Evolutionary conservation across 2,329 filamentous ascomycete species (phyloP), one percentile per base, ranked within the genome.

Genomic region (Beauveria varroae): DNA sequence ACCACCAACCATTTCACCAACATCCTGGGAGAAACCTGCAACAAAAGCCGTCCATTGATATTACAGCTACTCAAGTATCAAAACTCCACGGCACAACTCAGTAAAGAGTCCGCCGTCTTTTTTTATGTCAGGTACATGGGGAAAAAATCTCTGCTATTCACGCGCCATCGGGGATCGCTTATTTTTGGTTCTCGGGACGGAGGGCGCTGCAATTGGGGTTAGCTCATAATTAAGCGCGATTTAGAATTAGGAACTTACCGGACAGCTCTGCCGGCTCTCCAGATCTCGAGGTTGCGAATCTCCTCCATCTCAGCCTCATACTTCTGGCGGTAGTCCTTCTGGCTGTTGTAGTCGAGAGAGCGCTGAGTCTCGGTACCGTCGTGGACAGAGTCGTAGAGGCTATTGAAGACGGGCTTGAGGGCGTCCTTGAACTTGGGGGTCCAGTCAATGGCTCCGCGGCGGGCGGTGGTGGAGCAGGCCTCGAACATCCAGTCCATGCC

Each of bases 401-500:
- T 85, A 82, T 97, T 93, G 86, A 99, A 99, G 75, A 99, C 89
- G 73, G 95, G 95, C 89, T 98, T 98, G 75, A 99, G 86, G 75
- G 90, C 92, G 70, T 93, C 90, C 90, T 97, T 97, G 91, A 99
- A 99, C 76, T 85, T 85, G 78, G 88, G 88, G 76, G 89, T 93
- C 95, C 95, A 99, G 86, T 99, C 95, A 76, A 99, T 96, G 80
- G 95, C 95, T 79, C 95, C 95, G 75, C 95, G 93, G 74, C 95
- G 91, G 74, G 95, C 95, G 63, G 95, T 99, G 75, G 95, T 99
- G 66, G 93, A 98, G 90, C 95, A 99, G 69, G 95, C 95, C 77
- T 93, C 93, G 84, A 96, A 99, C 95, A 99, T 99, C 92, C 96
- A 99, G 85, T 99, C 95, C 95, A 99, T 98, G 74, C 95, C 95